Base-by-base conservation (phyloP, 2,329 filamentous ascomycete genomes). In the Arthrobotrys megalospora region DNA sequence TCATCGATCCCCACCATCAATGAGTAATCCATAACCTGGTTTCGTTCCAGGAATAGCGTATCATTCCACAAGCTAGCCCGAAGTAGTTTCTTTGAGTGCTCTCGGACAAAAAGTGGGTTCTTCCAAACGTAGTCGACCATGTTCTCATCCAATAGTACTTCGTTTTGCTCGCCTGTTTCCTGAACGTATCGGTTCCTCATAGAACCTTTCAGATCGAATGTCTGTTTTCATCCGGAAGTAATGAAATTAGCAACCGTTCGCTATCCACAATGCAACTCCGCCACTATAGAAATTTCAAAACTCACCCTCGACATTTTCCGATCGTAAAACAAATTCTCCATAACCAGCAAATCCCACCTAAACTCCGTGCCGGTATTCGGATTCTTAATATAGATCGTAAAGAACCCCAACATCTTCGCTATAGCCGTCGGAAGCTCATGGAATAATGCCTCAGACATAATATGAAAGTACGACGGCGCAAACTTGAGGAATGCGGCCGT, bases 61-160 rank as follows among this genome's bases (percentile, higher is more conserved):
- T 99, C 96, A 83, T 99, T 99, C 91, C 94, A 98, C 1, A 99
- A 94, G 8, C 93, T 96, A 65, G 93, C 92, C 79, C 93, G 90
- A 36, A 99, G 89, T 11, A 98, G 88, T 83, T 96, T 97, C 86
- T 97, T 97, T 24, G 93, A 95, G 85, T 99, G 95, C 84, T 99
- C 96, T 55, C 96, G 90, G 8, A 95, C 92, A 84, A 99, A 99
- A 14, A 99, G 88, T 0, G 96, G 96, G 1, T 93, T 96, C 83
- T 99, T 96, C 82, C 97, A 99, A 80, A 99, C 98, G 83, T 97
- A 98, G 84, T 99, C 96, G 8, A 99, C 96, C 88, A 99, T 96
- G 85, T 99, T 99, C 83, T 99, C 96, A 83, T 99, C 96, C 0
- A 99, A 88, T 2, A 99, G 89, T 2, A 99, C 96, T 85, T 99